Conservation (phyloP, 129 eudicot species). For the Chrysanthemum makinoi region DNA sequence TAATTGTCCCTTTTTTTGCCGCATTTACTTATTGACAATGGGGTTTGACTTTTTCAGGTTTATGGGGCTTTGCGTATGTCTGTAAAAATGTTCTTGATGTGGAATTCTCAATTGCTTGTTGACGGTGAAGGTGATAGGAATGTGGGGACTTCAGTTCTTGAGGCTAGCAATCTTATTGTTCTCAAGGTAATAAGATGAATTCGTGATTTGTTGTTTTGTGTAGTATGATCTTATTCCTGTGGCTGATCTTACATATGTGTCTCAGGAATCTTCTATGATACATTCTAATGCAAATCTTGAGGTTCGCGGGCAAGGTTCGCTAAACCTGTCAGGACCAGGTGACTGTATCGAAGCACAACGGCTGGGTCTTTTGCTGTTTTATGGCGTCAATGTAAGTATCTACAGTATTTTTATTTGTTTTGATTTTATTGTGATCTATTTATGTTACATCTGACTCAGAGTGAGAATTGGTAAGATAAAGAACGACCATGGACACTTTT, state of each 20-base stretch:
- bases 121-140: slow-evolving; percentile 90
- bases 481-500: slow-evolving; percentile 7
- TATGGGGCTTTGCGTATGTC: slow-evolving; percentile 98
- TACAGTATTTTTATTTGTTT: neutral
- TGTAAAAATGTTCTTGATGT: slow-evolving; percentile 96
- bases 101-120: slow-evolving; percentile 80
- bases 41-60: slow-evolving; percentile 50
- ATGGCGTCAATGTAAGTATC: slow-evolving; percentile 74
- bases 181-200: slow-evolving; percentile 56
- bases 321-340: slow-evolving; percentile 94
- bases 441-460: neutral
- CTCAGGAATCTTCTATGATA: slow-evolving; percentile 80
- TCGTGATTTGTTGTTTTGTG: slow-evolving; percentile 5
- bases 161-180: slow-evolving; percentile 93
- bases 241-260: slow-evolving; percentile 17
- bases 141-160: slow-evolving; percentile 83
- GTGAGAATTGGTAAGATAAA: neutral
- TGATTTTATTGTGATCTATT: neutral
- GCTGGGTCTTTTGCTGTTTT: slow-evolving; percentile 76
- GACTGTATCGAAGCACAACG: slow-evolving; percentile 90
- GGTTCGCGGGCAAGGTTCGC: slow-evolving; percentile 93
- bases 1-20: neutral
- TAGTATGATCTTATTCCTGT: slow-evolving; percentile 6
- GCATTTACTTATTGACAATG: slow-evolving; percentile 9
- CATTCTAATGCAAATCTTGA: slow-evolving; percentile 95